Conservation (phyloP, 495 filamentous ascomycete genomes). For the Podospora appendiculata region DNA sequence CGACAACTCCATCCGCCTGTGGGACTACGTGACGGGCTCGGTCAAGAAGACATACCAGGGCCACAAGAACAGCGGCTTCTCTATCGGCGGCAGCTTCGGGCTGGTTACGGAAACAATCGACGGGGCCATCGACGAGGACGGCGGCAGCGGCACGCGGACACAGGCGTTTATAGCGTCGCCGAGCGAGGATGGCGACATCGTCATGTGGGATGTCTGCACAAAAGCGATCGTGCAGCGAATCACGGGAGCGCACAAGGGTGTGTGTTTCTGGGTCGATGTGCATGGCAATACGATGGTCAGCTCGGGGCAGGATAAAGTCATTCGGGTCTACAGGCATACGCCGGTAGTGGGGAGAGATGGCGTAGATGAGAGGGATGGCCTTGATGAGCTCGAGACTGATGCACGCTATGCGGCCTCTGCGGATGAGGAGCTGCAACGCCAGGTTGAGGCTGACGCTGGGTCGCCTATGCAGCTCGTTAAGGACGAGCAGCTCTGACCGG, state of each 20-base stretch:
- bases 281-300: slow-evolving; percentile 38
- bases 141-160: slow-evolving; percentile 1
- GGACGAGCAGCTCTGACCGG: slow-evolving; percentile 7
- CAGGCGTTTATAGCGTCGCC: slow-evolving; percentile 63
- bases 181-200: slow-evolving; percentile 76
- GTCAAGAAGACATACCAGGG: slow-evolving; percentile 97
- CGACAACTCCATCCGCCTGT: slow-evolving; percentile 82
- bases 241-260: slow-evolving; percentile 60
- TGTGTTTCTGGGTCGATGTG: slow-evolving; percentile 77
- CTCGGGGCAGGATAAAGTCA: slow-evolving; percentile 32
- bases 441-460: slow-evolving; percentile 10
- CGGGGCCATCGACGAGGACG: slow-evolving; percentile 16
- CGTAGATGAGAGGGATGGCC: not conserved
- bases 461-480: slow-evolving; percentile 16
- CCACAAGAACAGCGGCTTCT: slow-evolving; percentile 77
- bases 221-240: slow-evolving; percentile 74
- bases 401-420: slow-evolving; percentile 5
- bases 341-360: not conserved
- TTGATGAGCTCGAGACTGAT: slow-evolving; percentile 1
- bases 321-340: slow-evolving; percentile 33
- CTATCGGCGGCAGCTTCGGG: slow-evolving; percentile 75
- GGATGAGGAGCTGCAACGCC: slow-evolving; percentile 19
- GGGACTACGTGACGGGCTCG: slow-evolving; percentile 82
- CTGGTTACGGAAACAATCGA: slow-evolving; percentile 37
- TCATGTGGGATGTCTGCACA: slow-evolving; percentile 82